Conservation (phyloP, 768 basidiomycete genomes). For the Termitomyces titanicus region DNA sequence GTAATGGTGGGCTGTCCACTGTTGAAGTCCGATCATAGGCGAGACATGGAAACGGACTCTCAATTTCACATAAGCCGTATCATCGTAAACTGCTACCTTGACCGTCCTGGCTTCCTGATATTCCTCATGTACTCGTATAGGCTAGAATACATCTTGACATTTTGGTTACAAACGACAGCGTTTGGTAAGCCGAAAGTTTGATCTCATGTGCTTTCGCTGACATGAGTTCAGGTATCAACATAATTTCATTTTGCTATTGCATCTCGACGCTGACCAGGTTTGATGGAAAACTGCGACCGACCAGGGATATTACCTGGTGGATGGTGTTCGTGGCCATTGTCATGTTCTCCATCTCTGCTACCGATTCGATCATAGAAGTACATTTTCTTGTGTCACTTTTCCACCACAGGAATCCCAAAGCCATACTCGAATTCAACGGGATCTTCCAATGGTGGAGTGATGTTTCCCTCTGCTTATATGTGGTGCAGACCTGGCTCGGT, state of each 20-base stretch:
- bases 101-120: not conserved
- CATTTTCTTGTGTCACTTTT: slow-evolving; percentile 3
- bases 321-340: slow-evolving; percentile 4
- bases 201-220: not conserved
- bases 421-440: not conserved
- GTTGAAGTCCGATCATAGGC: slow-evolving; percentile 4
- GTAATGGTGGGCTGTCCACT: no score
- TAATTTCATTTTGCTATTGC: slow-evolving; percentile 10
- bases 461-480: slow-evolving; percentile 2
- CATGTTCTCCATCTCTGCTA: slow-evolving; percentile 7
- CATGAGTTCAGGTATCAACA: slow-evolving; percentile 7
- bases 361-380: slow-evolving; percentile 5
- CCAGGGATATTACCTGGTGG: not conserved
- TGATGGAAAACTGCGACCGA: not conserved
- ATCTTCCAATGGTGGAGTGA: slow-evolving; percentile 11
- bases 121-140: slow-evolving; percentile 1
- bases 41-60: not conserved
- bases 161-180: slow-evolving; percentile 6
- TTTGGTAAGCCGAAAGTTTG: slow-evolving; percentile 2
- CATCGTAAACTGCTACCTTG: not conserved
- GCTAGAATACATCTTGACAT: slow-evolving; percentile 1
- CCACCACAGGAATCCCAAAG: not conserved
- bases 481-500: slow-evolving; percentile 10
- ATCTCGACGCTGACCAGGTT: slow-evolving; percentile 1
- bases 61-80: not conserved